Conservation (phyloP, 2,329 filamentous ascomycete species). For the Aspergillus sp. region DNA sequence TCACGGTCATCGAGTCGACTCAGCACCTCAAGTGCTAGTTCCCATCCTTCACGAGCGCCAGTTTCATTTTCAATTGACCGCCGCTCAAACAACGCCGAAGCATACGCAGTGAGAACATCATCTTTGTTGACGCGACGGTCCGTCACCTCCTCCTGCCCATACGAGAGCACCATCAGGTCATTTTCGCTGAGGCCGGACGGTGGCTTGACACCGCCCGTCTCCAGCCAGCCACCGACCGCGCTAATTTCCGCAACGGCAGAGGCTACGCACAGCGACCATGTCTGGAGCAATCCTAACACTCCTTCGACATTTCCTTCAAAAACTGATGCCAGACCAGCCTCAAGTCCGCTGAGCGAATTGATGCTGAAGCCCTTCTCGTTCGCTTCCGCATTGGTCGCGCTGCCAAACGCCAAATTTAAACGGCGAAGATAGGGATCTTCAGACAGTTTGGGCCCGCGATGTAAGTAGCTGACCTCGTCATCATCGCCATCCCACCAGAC, state of each 20-base stretch:
- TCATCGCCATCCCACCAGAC: slow-evolving; percentile 92
- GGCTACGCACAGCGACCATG: slow-evolving; percentile 80
- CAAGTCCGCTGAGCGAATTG: slow-evolving; percentile 74
- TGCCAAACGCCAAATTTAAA: slow-evolving; percentile 70
- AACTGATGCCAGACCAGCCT: slow-evolving; percentile 79
- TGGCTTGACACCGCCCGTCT: slow-evolving; percentile 59
- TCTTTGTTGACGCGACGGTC: slow-evolving; percentile 70
- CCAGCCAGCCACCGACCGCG: slow-evolving; percentile 81
- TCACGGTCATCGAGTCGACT: slow-evolving; percentile 77
- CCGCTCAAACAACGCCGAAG: slow-evolving; percentile 61
- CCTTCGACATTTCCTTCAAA: slow-evolving; percentile 83
- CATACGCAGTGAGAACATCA: slow-evolving; percentile 76
- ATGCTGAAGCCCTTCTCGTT: slow-evolving; percentile 69
- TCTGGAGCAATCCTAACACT: slow-evolving; percentile 72
- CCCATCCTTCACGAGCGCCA: slow-evolving; percentile 74
- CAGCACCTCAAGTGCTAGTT: slow-evolving; percentile 81
- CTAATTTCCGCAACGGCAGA: slow-evolving; percentile 82
- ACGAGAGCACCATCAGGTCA: slow-evolving; percentile 81
- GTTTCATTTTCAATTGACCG: slow-evolving; percentile 38
- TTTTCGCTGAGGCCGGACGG: slow-evolving; percentile 74
- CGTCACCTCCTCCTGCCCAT: slow-evolving; percentile 58
- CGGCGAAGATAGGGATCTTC: slow-evolving; percentile 74
- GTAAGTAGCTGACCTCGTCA: slow-evolving; percentile 49
- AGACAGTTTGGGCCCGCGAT: not conserved
- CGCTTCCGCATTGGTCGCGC: slow-evolving; percentile 65